Conservation (phyloP, 768 basidiomycete species). For the Mycena filopes region DNA sequence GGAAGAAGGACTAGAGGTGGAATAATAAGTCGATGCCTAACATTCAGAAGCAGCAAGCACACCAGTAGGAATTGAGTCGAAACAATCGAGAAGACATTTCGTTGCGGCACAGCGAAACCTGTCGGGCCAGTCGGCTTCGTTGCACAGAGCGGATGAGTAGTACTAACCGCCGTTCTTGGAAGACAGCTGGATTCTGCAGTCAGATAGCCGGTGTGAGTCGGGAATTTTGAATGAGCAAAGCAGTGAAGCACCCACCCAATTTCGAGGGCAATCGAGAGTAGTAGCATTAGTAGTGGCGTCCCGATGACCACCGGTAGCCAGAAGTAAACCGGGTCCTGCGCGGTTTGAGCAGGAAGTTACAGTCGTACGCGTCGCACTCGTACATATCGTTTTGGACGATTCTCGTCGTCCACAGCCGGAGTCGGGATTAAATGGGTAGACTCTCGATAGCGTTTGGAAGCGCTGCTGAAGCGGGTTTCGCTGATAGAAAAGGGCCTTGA, state of each 20-base stretch:
- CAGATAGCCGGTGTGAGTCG: neutral
- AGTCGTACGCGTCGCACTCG: conserved; percentile 28
- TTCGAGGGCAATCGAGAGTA: conserved; percentile 59
- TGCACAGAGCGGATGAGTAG: conserved; percentile 1
- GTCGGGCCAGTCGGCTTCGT: conserved; percentile 11
- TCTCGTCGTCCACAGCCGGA: conserved; percentile 44
- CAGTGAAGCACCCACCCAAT: conserved; percentile 43
- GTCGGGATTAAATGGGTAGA: conserved; percentile 63
- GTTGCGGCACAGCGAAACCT: conserved; percentile 66
- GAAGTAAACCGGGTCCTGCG: conserved; percentile 48
- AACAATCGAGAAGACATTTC: conserved; percentile 60
- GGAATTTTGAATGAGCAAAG: neutral
- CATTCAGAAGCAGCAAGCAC: conserved; percentile 21
- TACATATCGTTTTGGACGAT: conserved; percentile 57
- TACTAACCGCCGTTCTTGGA: conserved; percentile 51
- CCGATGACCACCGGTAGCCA: conserved; percentile 49
- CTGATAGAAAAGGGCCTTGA: conserved; percentile 4
- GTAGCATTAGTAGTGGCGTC: conserved; percentile 55
- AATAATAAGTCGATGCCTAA: neutral
- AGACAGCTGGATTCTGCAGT: conserved; percentile 46
- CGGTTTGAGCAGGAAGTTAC: conserved; percentile 26
- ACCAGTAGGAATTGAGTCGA: conserved; percentile 61
- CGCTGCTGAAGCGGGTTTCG: conserved; percentile 21
- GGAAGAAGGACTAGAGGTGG: conserved; percentile 64
- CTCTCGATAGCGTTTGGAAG: conserved; percentile 52